These are phyloP conservation scores for Jamesozyma jinghongensis DNA, from an alignment of 805 yeast species.

Conservation along the genomic window DNA sequence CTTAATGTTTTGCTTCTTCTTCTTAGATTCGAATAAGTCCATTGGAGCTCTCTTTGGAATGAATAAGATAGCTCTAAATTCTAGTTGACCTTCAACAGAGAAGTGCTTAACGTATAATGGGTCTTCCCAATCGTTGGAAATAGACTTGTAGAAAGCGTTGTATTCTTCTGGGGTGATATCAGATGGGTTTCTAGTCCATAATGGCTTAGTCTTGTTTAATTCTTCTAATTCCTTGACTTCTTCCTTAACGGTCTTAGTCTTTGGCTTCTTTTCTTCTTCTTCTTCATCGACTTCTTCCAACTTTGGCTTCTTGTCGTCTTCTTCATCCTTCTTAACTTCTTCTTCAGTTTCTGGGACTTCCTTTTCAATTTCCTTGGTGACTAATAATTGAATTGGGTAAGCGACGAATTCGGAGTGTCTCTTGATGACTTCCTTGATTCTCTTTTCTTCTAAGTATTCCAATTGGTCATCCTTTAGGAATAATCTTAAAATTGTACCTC, in stretches of 20 bases:
- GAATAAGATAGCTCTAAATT: constrained; percentile 94
- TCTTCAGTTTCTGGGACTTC: constrained; percentile 70
- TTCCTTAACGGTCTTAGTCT: constrained; percentile 88
- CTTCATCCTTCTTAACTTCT: constrained; percentile 37
- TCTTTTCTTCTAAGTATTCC: constrained; percentile 98
- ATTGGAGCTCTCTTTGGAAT: constrained; percentile 99
- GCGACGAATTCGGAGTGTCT: constrained; percentile 99
- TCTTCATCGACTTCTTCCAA: constrained; percentile 69
- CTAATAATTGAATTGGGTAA: constrained; percentile 97
- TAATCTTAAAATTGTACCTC: constrained; percentile 94
- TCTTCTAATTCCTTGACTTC: constrained; percentile 93
- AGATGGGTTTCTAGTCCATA: constrained; percentile 98
- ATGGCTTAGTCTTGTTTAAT: constrained; percentile 96
- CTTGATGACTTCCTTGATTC: constrained; percentile 98
- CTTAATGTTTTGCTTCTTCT: constrained; percentile 98
- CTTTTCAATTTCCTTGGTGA: constrained; percentile 97
- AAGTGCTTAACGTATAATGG: constrained; percentile 99
- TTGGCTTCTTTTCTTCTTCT: constrained; percentile 60
- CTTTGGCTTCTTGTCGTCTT: constrained; percentile 56
- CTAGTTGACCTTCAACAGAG: constrained; percentile 99
- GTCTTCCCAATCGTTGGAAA: constrained; percentile 99
- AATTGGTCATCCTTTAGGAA: constrained; percentile 98
- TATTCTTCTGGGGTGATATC: constrained; percentile 97
- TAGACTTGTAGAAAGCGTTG: constrained; percentile 98
- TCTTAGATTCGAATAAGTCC: constrained; percentile 94